These are phyloP conservation scores for Lasiosphaeria miniovina DNA, from an alignment of 495 filamentous ascomycete genomes.

Conservation along the genomic window DNA sequence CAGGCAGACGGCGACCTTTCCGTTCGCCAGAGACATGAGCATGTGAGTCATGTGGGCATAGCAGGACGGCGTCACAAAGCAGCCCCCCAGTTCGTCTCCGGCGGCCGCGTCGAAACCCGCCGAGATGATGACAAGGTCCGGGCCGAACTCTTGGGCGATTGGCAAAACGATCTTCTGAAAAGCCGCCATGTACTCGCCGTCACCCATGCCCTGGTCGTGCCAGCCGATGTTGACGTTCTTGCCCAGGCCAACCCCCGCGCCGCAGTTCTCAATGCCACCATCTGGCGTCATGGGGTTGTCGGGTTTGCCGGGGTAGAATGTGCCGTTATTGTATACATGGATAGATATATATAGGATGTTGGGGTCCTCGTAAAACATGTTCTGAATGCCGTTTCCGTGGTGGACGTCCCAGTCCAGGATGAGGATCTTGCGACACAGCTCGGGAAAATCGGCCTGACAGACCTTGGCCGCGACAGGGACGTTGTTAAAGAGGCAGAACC, in stretches of 20 bases:
- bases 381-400: constrained; percentile 93
- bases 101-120: constrained; percentile 95
- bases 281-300: constrained; percentile 55
- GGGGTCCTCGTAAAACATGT: constrained; percentile 90
- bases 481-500: constrained; percentile 97
- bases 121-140: constrained; percentile 92
- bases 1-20: constrained; percentile 86
- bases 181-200: constrained; percentile 93
- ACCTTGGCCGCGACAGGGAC: constrained; percentile 84
- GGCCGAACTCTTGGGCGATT: constrained; percentile 86
- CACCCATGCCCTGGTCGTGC: constrained; percentile 88
- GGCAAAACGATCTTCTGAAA: constrained; percentile 99
- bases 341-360: constrained; percentile 95
- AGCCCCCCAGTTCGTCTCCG: constrained; percentile 88
- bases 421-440: constrained; percentile 78
- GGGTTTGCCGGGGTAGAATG: constrained; percentile 78
- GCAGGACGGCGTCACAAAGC: constrained; percentile 83
- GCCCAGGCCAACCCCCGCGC: constrained; percentile 68
- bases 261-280: constrained; percentile 74
- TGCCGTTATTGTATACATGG: constrained; percentile 80
- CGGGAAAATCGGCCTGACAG: constrained; percentile 71
- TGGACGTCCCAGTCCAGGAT: constrained; percentile 94
- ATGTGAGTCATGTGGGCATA: constrained; percentile 99
- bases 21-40: constrained; percentile 92
- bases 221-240: constrained; percentile 96